phyloP scores from a whole-genome alignment of 208 protist genomes.

The Acanthamoeba quina region DNA sequence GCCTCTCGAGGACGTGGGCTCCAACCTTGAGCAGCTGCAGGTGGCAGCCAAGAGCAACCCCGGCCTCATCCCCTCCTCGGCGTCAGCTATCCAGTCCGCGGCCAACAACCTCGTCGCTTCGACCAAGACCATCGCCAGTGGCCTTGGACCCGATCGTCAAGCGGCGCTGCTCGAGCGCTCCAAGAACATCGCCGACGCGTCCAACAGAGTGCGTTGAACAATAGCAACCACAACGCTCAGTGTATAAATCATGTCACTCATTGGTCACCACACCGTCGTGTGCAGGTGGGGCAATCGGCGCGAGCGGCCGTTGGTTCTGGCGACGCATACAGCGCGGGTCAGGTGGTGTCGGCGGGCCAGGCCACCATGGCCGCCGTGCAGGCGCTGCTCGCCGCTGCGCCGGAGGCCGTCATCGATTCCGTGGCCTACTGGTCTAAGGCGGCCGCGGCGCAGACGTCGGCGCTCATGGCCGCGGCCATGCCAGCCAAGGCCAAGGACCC shows the following conservation, averaged over 20 bases:
- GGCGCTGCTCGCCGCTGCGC: slow-evolving; percentile 39
- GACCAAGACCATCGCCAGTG: neutral
- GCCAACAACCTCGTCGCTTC: neutral
- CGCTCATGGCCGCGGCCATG: slow-evolving; percentile 20
- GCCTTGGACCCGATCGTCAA: slow-evolving; percentile 15
- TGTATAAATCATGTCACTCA: no score
- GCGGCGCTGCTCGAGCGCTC: slow-evolving; percentile 1
- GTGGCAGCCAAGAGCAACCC: slow-evolving; percentile 55
- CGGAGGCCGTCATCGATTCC: slow-evolving; percentile 7
- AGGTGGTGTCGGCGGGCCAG: slow-evolving; percentile 15
- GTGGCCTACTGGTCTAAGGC: slow-evolving; percentile 71
- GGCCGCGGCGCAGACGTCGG: slow-evolving; percentile 19
- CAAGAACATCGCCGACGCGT: neutral
- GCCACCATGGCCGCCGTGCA: slow-evolving; percentile 45
- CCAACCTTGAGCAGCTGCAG: slow-evolving; percentile 26
- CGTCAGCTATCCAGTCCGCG: slow-evolving; percentile 31
- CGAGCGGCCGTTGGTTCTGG: neutral
- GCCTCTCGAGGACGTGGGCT: slow-evolving; percentile 28
- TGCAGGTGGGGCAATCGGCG: slow-evolving; percentile 11
- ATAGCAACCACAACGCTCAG: no score
- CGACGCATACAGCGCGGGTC: slow-evolving; percentile 53
- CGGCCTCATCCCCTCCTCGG: neutral
- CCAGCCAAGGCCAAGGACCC: slow-evolving; percentile 45
- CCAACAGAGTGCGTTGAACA: neutral
- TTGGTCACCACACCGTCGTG: neutral